Percentiles rank a stretch among this genome's conserved stretches.
phyloP scores from a whole-genome alignment of 352 stramenopile species.

The Elongisporangium undulatum region DNA sequence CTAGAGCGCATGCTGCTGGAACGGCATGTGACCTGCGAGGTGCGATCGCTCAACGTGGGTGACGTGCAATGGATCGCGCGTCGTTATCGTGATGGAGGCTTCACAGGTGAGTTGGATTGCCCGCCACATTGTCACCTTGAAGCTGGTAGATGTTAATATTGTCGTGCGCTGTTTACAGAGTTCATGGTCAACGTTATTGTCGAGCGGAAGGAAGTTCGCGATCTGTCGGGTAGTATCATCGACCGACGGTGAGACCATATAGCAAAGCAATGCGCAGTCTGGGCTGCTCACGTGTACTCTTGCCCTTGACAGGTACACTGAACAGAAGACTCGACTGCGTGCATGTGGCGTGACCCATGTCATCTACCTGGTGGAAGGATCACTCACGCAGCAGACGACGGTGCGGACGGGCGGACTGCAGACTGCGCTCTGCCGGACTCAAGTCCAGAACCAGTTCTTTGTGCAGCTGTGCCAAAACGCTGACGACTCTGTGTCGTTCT shows the following conservation, averaged over 20 bases:
- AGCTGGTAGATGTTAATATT: neutral
- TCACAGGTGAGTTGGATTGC: conserved; percentile 4
- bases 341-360: conserved; percentile 68
- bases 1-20: conserved; percentile 81
- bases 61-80: conserved; percentile 79
- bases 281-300: neutral
- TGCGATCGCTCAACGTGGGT: conserved; percentile 66
- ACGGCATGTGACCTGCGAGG: conserved; percentile 72
- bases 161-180: conserved; percentile 17
- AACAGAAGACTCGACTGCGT: conserved; percentile 71
- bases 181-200: conserved; percentile 84
- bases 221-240: conserved; percentile 81
- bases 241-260: conserved; percentile 29
- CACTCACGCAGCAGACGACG: conserved; percentile 63
- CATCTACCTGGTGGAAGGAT: conserved; percentile 84
- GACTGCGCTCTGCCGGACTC: conserved; percentile 72
- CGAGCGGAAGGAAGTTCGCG: conserved; percentile 76
- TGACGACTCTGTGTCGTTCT: conserved; percentile 75
- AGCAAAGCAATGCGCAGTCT: neutral
- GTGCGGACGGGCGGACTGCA: conserved; percentile 53
- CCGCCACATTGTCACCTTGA: neutral
- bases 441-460: conserved; percentile 83
- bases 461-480: conserved; percentile 71
- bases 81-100: conserved; percentile 25
- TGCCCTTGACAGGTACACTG: conserved; percentile 34